phyloP scores from a whole-genome alignment of 257 asterid genomes.

The Capsicum chinense region DNA sequence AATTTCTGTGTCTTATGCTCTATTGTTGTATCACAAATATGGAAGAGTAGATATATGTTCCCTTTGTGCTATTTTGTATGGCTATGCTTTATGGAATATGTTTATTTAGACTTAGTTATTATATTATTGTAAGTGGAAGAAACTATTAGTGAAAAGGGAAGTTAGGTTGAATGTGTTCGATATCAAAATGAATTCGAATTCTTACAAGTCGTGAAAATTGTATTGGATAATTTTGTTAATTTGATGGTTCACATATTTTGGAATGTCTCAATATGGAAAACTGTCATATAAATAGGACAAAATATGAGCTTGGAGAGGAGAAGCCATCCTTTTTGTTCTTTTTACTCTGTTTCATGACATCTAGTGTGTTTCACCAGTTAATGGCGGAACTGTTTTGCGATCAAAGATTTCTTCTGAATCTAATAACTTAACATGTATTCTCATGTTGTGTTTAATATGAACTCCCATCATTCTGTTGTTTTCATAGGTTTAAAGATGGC shows the following conservation, averaged over 20 bases:
- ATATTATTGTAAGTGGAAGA: not conserved
- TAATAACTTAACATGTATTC: not conserved
- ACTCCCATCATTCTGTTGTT: not conserved
- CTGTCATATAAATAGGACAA: not conserved
- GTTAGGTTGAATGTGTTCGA: not conserved
- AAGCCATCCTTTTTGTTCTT: not conserved
- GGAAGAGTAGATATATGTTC: not conserved
- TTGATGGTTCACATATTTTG: conserved; percentile 17
- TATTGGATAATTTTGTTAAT: not conserved
- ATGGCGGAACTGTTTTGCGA: not conserved
- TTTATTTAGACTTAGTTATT: not conserved
- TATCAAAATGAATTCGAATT: not conserved
- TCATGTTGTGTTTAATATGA: not conserved
- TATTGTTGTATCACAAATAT: not conserved
- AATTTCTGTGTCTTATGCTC: not conserved
- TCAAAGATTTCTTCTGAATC: not conserved
- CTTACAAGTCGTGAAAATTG: not conserved
- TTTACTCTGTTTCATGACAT: not conserved
- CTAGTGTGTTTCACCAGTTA: not conserved
- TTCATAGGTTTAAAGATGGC: conserved; percentile 69
- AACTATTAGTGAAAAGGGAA: not conserved
- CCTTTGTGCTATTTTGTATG: not conserved
- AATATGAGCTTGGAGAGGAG: not conserved
- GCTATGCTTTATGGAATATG: not conserved
- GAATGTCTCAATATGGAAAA: not conserved